Evolutionary conservation across 352 stramenopile species (phyloP), one percentile per base, ranked within the genome.

Genomic region (Aphanomyces euteiches): DNA sequence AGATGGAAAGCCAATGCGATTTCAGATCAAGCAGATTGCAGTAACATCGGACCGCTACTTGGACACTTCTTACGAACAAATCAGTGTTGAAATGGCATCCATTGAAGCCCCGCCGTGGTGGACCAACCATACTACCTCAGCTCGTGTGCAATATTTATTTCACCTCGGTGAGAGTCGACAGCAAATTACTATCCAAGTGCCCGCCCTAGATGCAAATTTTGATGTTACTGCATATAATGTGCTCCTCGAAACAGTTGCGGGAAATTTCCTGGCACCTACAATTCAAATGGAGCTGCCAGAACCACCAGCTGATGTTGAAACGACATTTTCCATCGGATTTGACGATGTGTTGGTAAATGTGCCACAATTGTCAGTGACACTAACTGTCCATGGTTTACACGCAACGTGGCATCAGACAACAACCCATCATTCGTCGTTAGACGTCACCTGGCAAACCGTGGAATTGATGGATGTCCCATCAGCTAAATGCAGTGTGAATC

Each of bases 31-130:
- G 15, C 8, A 36, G 17, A 39, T 69, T 41, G 3, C 12, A 34
- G 12, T 69, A 4, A 37, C 28, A 7, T 69, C 63, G 2, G 17
- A 17, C 3, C 28, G 43, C 43, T 69, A 60, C 19, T 19, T 41
- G 19, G 47, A 38, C 19, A 47, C 63, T 7, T 13, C 54, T 6
- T 69, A 69, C 50, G 63, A 69, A 37, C 47, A 69, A 10, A n/a
- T 47, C 43, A 61, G 39, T 38, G 40, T 69, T 3, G 47, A 19
- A 8, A 4, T 69, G 63, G 40, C 47, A 3, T 21, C 39, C 21
- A 4, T 61, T 39, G n/a, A 59, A 6, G 4, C 3, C 15, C 43
- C 63, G 3, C 21, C 40, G 34, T 38, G 47, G 19, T 34, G 37
- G 36, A 3, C 8, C 3, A 28, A 58, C 50, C 17, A 58, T 7